Conservation (phyloP, 2,329 filamentous ascomycete species). For the Neofusicoccum kwambonambiense region DNA sequence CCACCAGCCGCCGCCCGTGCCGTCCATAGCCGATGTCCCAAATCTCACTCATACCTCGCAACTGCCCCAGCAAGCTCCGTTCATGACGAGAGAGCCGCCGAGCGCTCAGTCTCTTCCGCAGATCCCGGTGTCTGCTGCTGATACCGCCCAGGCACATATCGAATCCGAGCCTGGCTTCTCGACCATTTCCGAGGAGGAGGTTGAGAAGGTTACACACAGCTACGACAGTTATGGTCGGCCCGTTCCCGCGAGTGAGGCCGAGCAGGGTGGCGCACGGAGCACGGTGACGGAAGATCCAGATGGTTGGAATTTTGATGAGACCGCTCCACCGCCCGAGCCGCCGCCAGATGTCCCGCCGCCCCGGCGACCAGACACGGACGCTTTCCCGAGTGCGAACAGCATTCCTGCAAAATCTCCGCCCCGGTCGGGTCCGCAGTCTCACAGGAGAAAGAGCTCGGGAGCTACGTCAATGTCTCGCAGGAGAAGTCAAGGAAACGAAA, state of each 20-base stretch:
- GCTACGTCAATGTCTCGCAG: constrained; percentile 60
- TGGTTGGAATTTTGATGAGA: constrained; percentile 91
- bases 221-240: constrained; percentile 60
- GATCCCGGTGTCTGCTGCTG: background rate
- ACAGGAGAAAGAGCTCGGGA: constrained; percentile 77
- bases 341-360: constrained; percentile 54
- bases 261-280: constrained; percentile 30
- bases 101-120: constrained; percentile 35
- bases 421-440: constrained; percentile 61
- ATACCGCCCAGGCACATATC: constrained; percentile 34
- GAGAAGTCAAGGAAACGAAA: constrained; percentile 62
- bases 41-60: constrained; percentile 39
- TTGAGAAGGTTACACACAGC: constrained; percentile 57
- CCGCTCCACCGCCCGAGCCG: constrained; percentile 59
- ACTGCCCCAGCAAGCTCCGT: constrained; percentile 41
- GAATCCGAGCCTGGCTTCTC: constrained; percentile 41
- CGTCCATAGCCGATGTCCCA: constrained; percentile 41
- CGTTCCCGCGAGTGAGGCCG: constrained; percentile 46
- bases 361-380: constrained; percentile 77
- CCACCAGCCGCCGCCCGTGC: constrained; percentile 58
- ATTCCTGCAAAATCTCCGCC: constrained; percentile 78
- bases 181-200: constrained; percentile 52
- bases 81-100: constrained; percentile 45
- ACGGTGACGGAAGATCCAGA: constrained; percentile 59
- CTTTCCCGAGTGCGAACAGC: constrained; percentile 77